phyloP scores from a whole-genome alignment of 2,329 filamentous ascomycete species.

The Elsinoe australis region DNA sequence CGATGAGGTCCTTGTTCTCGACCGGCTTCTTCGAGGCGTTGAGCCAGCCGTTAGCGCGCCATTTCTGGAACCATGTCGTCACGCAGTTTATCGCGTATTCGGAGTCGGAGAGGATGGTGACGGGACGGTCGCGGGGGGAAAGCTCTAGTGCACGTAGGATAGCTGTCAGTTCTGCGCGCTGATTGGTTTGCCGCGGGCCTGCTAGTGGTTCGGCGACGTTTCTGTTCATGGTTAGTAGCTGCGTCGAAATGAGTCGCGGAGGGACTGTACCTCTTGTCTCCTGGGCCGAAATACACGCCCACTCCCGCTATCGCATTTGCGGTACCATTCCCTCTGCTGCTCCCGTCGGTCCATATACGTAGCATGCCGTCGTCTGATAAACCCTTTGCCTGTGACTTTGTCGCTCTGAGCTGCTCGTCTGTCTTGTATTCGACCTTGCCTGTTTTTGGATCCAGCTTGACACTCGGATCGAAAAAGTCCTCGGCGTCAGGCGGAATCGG shows the following conservation, averaged over 20 bases:
- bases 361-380: conserved; percentile 43
- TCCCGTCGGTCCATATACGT: conserved; percentile 58
- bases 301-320: conserved; percentile 51
- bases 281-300: conserved; percentile 57
- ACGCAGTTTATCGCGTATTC: conserved; percentile 86
- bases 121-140: conserved; percentile 57
- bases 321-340: conserved; percentile 52
- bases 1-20: conserved; percentile 79
- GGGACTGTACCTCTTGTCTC: conserved; percentile 34
- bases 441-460: conserved; percentile 47
- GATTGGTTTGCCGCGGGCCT: conserved; percentile 77
- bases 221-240: conserved; percentile 35
- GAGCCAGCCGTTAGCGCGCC: conserved; percentile 70
- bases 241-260: too few species aligned
- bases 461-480: conserved; percentile 54
- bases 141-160: conserved; percentile 76
- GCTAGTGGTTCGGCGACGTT: conserved; percentile 69
- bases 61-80: conserved; percentile 71
- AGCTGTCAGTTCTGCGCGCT: conserved; percentile 89
- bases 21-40: conserved; percentile 64
- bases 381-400: conserved; percentile 40
- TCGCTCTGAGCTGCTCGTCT: conserved; percentile 39
- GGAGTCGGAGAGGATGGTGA: conserved; percentile 81
- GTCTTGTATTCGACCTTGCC: conserved; percentile 51
- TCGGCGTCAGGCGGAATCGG: conserved; percentile 49